Conservation (phyloP, 352 stramenopile species). For the Pythium dissotocum region DNA sequence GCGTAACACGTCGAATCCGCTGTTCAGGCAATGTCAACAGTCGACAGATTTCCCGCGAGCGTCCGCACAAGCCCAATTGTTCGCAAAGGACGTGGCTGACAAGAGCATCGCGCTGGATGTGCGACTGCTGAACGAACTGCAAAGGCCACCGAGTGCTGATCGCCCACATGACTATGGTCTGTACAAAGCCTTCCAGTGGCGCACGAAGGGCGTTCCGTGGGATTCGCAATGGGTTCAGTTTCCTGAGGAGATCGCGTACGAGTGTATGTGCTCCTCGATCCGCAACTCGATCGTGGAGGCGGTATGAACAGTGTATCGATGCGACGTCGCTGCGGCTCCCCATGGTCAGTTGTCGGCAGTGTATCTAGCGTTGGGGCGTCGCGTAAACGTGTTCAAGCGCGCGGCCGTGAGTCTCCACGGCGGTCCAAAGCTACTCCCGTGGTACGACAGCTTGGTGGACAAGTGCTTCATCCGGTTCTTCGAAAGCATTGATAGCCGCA, state of each 20-base stretch:
- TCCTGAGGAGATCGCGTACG: background rate
- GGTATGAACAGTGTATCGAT: background rate
- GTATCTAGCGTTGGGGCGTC: background rate
- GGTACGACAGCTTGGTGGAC: background rate
- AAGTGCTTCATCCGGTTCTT: background rate
- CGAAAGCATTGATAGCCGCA: no score
- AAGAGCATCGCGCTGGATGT: background rate
- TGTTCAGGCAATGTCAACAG: background rate
- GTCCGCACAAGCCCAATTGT: background rate
- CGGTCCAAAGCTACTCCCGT: background rate
- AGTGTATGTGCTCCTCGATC: background rate
- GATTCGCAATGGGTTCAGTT: background rate
- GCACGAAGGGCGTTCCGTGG: background rate
- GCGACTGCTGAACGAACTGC: background rate
- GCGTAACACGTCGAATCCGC: background rate
- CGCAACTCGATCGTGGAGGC: background rate
- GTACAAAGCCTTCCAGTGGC: background rate
- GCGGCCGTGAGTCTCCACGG: background rate
- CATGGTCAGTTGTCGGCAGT: background rate
- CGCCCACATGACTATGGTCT: background rate
- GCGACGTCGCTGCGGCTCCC: background rate
- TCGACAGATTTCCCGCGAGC: no score
- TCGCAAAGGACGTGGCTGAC: background rate
- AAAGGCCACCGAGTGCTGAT: background rate
- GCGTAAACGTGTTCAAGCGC: background rate